Evolutionary conservation across 2,329 filamentous ascomycete genomes (phyloP), one percentile per base, ranked within the genome.

Genomic region (Chalara sp.): DNA sequence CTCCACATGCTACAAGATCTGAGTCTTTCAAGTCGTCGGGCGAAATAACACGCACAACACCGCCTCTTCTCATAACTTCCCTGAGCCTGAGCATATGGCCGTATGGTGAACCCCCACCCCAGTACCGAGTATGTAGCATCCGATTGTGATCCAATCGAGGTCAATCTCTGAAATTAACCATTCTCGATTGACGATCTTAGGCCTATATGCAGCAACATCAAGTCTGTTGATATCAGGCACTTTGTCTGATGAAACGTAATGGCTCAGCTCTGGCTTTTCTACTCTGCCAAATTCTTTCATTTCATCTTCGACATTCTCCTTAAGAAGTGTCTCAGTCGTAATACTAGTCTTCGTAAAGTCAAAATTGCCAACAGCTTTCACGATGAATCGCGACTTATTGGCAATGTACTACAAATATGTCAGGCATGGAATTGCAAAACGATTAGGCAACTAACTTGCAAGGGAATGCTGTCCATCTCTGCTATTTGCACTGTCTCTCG

Each of bases 31-130:
- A 62, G 11, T 71, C 66, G 48, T 68, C 65, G 2, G 68, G 65
- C 49, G 68, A 72, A 30, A 72, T 59, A 8, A 75, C 66, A 11
- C 68, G 65, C 33, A 74, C 64, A 3, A 62, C 68, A 6, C 67
- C 61, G 2, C 73, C 69, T 37, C 65, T 60, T 48, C 67, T 61
- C 13, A 75, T 51, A 32, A 71, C 66, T 29, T 68, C 66, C 33
- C 68, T 62, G 32, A 73, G 61, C 12, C 70, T 68, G 39, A 76
- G 61, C 57, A 70, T 72, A 30, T 68, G 69, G 3, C 68, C 65
- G 48, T 70, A 71, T 0, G 72, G 72, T n/a, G 69, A 70, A 2
- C 73, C 73, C 32, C 73, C 73, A 6, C 73, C 73, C 69, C 73
- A 21, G 71, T 74, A 13, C 73, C 73, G 4, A 76, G 64, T 8